Percentiles rank a stretch among this genome's conserved stretches.
These are phyloP conservation scores for Licmophora abbreviata DNA, from an alignment of 108 stramenopile species.

Conservation along the genomic window DNA sequence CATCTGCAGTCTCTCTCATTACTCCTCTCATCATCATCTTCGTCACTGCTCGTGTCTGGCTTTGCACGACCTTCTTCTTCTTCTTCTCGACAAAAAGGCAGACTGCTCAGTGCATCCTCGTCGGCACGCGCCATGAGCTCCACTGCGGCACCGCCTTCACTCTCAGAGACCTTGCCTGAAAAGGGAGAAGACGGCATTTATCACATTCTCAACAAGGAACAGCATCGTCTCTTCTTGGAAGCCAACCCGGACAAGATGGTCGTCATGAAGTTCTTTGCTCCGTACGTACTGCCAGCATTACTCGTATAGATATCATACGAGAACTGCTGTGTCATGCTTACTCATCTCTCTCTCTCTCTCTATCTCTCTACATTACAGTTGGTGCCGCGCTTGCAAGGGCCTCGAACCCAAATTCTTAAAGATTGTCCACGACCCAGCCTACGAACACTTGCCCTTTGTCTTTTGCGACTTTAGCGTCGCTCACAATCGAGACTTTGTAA, in stretches of 20 bases:
- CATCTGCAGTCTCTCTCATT: too few species aligned
- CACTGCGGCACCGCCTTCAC: too few species aligned
- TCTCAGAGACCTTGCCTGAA: constrained; percentile 26
- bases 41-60: too few species aligned
- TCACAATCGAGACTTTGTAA: constrained; percentile 76
- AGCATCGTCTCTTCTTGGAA: constrained; percentile 32
- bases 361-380: neutral
- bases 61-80: too few species aligned
- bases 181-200: constrained; percentile 33
- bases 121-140: too few species aligned
- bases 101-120: too few species aligned
- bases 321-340: constrained; percentile 74
- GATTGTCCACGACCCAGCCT: constrained; percentile 49
- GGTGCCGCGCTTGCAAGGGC: constrained; percentile 38
- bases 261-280: constrained; percentile 81
- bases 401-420: constrained; percentile 73
- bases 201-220: constrained; percentile 20
- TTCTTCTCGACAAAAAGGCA: too few species aligned
- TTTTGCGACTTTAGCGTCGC: constrained; percentile 62
- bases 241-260: constrained; percentile 63
- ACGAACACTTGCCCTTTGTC: constrained; percentile 46
- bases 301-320: too few species aligned
- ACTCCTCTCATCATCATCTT: too few species aligned
- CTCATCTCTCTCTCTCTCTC: constrained; percentile 9
- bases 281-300: too few species aligned